A percentile compares a stretch with the other conserved stretches of the same genome.
These are phyloP conservation scores for Kazachstania sp. DNA, from an alignment of 1,139 yeast species.

Conservation along the genomic window DNA sequence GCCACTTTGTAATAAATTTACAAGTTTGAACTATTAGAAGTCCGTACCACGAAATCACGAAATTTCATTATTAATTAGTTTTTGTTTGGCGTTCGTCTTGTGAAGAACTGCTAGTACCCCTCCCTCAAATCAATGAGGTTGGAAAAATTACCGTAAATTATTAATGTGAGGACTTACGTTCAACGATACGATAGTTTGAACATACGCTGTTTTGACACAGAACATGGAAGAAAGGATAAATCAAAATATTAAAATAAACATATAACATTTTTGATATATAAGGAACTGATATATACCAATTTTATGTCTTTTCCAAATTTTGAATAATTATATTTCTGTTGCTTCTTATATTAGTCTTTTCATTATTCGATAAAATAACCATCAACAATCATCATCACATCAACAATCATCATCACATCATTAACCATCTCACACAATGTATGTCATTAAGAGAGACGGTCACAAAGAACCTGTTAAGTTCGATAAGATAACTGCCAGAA, in stretches of 20 bases:
- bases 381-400: background rate
- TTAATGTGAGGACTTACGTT: too few relatives aligned
- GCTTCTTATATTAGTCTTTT: background rate
- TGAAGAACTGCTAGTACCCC: too few relatives aligned
- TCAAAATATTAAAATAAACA: background rate
- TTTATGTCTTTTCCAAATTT: background rate
- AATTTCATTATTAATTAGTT: too few relatives aligned
- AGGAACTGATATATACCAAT: background rate
- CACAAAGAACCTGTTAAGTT: conserved; percentile 80
- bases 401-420: too few relatives aligned
- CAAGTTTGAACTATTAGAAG: too few relatives aligned
- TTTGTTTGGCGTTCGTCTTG: too few relatives aligned
- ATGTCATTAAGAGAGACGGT: conserved; percentile 51
- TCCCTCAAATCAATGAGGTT: too few relatives aligned
- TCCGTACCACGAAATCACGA: too few relatives aligned
- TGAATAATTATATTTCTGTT: background rate
- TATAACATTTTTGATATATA: background rate
- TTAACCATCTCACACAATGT: conserved; percentile 8
- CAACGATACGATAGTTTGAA: too few relatives aligned
- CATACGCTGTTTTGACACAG: too few relatives aligned
- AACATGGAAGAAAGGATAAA: background rate
- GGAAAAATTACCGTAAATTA: too few relatives aligned
- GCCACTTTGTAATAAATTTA: too few relatives aligned
- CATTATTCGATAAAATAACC: background rate
- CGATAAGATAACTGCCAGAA: conserved; percentile 63